Evolutionary conservation across 331 rosid genomes (phyloP).

Genomic region (Dryas integrifolia): DNA sequence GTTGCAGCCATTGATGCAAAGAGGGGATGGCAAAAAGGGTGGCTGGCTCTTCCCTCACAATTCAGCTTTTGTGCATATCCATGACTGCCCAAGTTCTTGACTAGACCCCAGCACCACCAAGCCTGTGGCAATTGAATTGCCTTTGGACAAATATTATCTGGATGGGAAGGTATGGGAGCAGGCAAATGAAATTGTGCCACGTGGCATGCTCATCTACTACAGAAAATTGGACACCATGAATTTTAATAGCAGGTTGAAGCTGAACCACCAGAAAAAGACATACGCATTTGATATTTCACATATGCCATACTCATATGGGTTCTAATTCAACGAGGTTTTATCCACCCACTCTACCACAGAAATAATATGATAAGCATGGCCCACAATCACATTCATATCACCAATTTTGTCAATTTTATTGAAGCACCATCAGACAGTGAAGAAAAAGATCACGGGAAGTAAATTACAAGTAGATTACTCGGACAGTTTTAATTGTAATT

Average conservation of each 20-base stretch:
- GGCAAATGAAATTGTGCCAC: conserved; percentile 41
- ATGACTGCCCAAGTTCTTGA: not conserved
- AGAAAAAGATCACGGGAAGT: no score
- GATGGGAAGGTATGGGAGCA: conserved; percentile 22
- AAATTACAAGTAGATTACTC: no score
- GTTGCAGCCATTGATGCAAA: conserved; percentile 61
- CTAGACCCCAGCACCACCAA: not conserved
- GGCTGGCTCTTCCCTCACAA: conserved; percentile 1
- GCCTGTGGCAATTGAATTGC: conserved; percentile 1
- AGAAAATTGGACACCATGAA: conserved; percentile 17
- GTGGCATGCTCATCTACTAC: conserved; percentile 28
- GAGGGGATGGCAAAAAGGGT: not conserved
- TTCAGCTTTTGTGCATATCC: conserved; percentile 15
- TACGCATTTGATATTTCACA: not conserved
- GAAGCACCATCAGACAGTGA: not conserved
- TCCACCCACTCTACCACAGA: conserved; percentile 25
- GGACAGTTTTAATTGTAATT: no score
- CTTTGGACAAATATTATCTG: conserved; percentile 31
- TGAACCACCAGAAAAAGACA: conserved; percentile 17
- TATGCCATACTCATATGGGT: not conserved
- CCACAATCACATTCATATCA: not conserved
- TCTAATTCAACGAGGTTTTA: not conserved
- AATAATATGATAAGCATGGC: conserved; percentile 15
- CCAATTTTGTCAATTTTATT: not conserved
- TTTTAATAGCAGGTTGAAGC: not conserved